These are phyloP conservation scores for Gliomastix tumulicola DNA, from an alignment of 2,329 filamentous ascomycete genomes.

Conservation along the genomic window DNA sequence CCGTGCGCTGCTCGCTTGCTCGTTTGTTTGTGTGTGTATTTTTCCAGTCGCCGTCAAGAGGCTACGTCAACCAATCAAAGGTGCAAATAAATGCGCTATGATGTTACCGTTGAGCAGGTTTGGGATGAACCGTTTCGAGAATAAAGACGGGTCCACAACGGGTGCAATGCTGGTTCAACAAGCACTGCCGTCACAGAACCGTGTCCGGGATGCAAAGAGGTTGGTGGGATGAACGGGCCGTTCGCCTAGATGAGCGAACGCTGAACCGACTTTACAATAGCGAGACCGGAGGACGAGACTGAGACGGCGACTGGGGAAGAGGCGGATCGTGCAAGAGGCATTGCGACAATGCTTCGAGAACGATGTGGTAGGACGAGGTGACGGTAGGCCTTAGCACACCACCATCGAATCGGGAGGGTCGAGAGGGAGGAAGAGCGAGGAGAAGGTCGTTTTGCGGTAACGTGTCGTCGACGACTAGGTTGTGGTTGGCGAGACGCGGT, in stretches of 20 bases:
- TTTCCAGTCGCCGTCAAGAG: constrained; percentile 49
- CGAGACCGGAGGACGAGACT: constrained; percentile 52
- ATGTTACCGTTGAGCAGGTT: constrained; percentile 23
- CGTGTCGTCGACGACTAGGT: background rate
- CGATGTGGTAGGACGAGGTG: constrained; percentile 4
- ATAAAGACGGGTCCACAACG: no score
- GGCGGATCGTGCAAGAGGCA: constrained; percentile 48
- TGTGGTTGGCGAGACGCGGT: background rate
- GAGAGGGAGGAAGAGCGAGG: background rate
- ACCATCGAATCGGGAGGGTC: constrained; percentile 19
- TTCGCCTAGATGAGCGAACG: constrained; percentile 33
- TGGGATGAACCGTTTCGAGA: constrained; percentile 24
- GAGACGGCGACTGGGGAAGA: constrained; percentile 56
- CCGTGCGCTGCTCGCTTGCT: no score
- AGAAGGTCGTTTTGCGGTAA: constrained; percentile 1
- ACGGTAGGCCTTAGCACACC: constrained; percentile 22
- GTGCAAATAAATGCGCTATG: no score
- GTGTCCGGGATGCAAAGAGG: constrained; percentile 32
- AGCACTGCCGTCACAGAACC: constrained; percentile 27
- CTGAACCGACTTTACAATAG: constrained; percentile 43
- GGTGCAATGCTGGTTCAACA: no score
- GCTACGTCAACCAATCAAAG: constrained; percentile 42
- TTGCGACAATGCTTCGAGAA: constrained; percentile 33
- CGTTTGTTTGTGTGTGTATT: no score
- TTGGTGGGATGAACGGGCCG: constrained; percentile 16